Percentiles rank a stretch among this genome's conserved stretches.
These are phyloP conservation scores for Neurospora sublineolata DNA, from an alignment of 495 filamentous ascomycete genomes.

Conservation along the genomic window DNA sequence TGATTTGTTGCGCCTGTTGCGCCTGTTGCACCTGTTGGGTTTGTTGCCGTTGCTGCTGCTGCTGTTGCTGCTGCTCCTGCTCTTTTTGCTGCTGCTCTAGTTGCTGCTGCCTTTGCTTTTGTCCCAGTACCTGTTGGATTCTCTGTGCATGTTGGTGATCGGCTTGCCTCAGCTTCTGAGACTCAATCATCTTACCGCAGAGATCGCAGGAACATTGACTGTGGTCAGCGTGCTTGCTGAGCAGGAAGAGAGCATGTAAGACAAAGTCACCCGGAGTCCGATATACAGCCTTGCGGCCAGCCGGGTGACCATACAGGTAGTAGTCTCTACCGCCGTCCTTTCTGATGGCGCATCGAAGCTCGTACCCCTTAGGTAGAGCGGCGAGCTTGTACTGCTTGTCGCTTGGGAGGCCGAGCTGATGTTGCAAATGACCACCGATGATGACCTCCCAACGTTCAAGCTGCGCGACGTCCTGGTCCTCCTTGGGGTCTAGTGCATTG, in stretches of 20 bases:
- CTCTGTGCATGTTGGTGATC: conserved; percentile 28
- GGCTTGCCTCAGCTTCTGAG: conserved; percentile 1
- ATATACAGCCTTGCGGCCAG: conserved; percentile 21
- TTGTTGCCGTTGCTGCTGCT: neutral
- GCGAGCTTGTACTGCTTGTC: conserved; percentile 21
- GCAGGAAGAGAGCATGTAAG: conserved; percentile 29
- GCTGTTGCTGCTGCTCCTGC: conserved; percentile 1
- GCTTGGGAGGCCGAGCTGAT: conserved; percentile 13
- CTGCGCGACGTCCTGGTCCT: conserved; percentile 17
- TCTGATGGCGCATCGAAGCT: conserved; percentile 17
- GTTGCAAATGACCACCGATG: conserved; percentile 17
- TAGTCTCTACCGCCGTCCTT: conserved; percentile 24
- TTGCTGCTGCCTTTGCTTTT: conserved; percentile 1
- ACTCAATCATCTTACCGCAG: conserved; percentile 16
- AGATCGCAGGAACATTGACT: conserved; percentile 26
- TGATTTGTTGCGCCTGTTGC: neutral
- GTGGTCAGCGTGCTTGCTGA: conserved; percentile 19
- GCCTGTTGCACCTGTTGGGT: neutral
- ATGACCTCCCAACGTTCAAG: conserved; percentile 24
- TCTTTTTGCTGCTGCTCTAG: conserved; percentile 2
- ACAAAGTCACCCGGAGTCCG: conserved; percentile 32
- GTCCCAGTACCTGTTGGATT: neutral
- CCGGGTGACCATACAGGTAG: conserved; percentile 33
- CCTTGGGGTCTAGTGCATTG: conserved; percentile 10
- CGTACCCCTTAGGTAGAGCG: conserved; percentile 21